phyloP scores from a whole-genome alignment of 768 basidiomycete genomes.

The Flagelloscypha sp. region DNA sequence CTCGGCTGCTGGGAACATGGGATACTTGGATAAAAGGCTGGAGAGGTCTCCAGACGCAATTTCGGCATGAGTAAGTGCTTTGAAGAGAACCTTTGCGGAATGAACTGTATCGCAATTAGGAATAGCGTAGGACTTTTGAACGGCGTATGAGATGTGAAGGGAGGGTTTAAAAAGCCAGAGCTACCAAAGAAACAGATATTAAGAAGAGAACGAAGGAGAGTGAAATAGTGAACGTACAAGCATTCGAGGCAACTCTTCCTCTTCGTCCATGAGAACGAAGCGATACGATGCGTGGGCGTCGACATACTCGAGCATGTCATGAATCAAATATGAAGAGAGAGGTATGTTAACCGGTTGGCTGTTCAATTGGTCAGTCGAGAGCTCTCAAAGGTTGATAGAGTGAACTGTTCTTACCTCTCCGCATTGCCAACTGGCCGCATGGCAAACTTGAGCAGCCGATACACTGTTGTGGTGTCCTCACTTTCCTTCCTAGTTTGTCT shows the following conservation, averaged over 20 bases:
- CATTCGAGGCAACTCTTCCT: constrained; percentile 69
- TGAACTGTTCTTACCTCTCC: constrained; percentile 48
- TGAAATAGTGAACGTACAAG: constrained; percentile 45
- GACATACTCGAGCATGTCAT: constrained; percentile 87
- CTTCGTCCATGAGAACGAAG: constrained; percentile 83
- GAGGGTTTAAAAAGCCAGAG: constrained; percentile 94
- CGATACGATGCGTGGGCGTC: constrained; percentile 91
- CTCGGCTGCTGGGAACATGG: constrained; percentile 85
- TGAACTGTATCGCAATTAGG: constrained; percentile 54
- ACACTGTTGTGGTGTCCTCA: constrained; percentile 37
- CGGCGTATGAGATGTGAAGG: constrained; percentile 69
- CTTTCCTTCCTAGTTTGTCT: too few species aligned
- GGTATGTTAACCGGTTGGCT: constrained; percentile 37
- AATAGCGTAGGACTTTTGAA: constrained; percentile 44
- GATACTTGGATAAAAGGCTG: constrained; percentile 61
- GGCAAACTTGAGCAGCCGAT: constrained; percentile 77
- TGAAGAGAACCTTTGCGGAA: constrained; percentile 82
- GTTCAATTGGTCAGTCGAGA: constrained; percentile 4
- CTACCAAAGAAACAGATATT: constrained; percentile 28
- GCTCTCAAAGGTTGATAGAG: constrained; percentile 1
- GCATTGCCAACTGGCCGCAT: constrained; percentile 59
- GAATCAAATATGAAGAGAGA: constrained; percentile 81
- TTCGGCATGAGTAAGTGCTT: constrained; percentile 58
- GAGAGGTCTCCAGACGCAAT: constrained; percentile 14
- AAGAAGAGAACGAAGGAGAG: neutral